Evolutionary conservation across 768 basidiomycete species (phyloP).

Genomic region (Pisolithus sp.): DNA sequence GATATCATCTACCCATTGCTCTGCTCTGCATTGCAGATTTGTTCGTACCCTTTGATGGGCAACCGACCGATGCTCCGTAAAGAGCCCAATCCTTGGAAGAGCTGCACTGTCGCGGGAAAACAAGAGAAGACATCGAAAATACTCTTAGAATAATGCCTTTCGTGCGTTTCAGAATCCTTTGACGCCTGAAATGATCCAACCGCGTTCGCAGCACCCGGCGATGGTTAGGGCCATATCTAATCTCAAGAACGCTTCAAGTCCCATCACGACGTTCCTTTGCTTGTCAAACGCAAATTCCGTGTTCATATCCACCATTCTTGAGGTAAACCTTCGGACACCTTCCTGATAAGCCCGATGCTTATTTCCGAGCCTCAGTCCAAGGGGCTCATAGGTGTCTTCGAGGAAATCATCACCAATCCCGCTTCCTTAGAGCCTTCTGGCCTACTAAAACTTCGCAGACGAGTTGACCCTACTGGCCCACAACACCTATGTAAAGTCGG

Average conservation of each 20-base stretch:
- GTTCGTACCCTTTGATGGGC: background rate
- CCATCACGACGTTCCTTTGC: conserved; percentile 74
- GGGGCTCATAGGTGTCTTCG: conserved; percentile 64
- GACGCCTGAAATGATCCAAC: background rate
- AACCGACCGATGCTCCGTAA: background rate
- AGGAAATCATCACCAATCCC: conserved; percentile 87
- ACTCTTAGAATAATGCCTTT: conserved; percentile 82
- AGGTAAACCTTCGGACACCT: conserved; percentile 37
- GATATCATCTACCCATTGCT: background rate
- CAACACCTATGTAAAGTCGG: conserved; percentile 84
- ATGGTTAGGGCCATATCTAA: conserved; percentile 86
- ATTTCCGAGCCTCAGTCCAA: conserved; percentile 47
- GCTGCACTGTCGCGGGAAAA: conserved; percentile 62
- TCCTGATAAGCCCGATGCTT: background rate
- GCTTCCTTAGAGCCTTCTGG: conserved; percentile 71
- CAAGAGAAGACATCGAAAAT: conserved; percentile 66
- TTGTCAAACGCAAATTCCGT: conserved; percentile 92
- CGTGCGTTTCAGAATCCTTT: conserved; percentile 39
- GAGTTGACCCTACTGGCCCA: conserved; percentile 66
- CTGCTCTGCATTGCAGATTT: background rate
- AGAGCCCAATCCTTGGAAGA: conserved; percentile 66
- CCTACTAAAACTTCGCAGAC: conserved; percentile 67
- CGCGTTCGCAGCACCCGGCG: conserved; percentile 77
- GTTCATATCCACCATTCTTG: conserved; percentile 85
- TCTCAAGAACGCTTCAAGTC: conserved; percentile 59